Conservation (phyloP, 768 basidiomycete species). For the Mycena pura region DNA sequence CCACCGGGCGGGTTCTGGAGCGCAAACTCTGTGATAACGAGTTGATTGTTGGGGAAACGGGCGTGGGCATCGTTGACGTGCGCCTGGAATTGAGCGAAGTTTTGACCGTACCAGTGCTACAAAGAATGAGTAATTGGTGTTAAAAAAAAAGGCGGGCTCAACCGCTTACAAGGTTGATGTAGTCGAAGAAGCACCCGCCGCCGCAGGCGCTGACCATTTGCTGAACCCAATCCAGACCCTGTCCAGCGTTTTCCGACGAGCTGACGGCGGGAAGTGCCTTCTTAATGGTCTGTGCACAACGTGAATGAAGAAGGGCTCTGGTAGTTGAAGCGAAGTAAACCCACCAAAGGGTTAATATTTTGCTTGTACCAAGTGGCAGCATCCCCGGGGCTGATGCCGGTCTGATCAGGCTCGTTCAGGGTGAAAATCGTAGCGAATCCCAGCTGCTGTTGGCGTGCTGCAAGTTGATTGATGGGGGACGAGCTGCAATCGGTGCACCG, state of each 20-base stretch:
- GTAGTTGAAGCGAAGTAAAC: slow-evolving; percentile 20
- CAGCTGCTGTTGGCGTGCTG: slow-evolving; percentile 37
- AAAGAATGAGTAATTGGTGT: background rate
- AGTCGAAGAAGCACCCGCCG: slow-evolving; percentile 39
- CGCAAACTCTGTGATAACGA: slow-evolving; percentile 43
- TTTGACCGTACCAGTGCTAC: slow-evolving; percentile 22
- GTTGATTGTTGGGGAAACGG: slow-evolving; percentile 34
- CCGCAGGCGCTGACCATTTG: slow-evolving; percentile 40
- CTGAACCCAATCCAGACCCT: slow-evolving; percentile 42
- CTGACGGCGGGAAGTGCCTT: slow-evolving; percentile 45
- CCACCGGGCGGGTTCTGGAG: slow-evolving; percentile 39
- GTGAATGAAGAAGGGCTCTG: background rate
- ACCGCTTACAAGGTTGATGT: slow-evolving; percentile 37
- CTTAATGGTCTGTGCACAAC: slow-evolving; percentile 36
- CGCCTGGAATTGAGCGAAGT: slow-evolving; percentile 35
- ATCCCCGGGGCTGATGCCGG: slow-evolving; percentile 30
- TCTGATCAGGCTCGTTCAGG: slow-evolving; percentile 44
- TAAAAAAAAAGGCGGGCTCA: background rate
- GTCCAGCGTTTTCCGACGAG: slow-evolving; percentile 35
- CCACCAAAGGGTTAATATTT: slow-evolving; percentile 42
- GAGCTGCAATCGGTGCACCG: slow-evolving; percentile 43
- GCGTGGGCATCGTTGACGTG: slow-evolving; percentile 35
- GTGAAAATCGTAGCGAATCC: slow-evolving; percentile 16
- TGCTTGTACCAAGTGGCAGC: slow-evolving; percentile 46
- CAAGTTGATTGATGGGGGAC: slow-evolving; percentile 39